Evolutionary conservation across 305 asterid genomes (phyloP).

Genomic region (Rubia peregrina): DNA sequence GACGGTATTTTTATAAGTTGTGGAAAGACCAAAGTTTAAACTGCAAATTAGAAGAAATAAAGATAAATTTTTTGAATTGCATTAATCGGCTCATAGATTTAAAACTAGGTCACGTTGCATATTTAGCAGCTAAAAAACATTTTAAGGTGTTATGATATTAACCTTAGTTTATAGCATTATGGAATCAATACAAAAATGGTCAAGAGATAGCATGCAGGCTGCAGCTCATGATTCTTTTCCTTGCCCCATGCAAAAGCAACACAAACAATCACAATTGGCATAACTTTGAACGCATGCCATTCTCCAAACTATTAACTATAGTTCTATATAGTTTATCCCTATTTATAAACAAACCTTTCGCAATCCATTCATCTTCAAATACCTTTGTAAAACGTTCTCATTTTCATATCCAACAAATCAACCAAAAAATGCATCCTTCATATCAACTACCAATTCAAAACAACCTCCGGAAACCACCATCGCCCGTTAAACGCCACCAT

Average conservation of each 20-base stretch:
- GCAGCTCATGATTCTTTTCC: constrained; percentile 11
- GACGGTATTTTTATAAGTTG: no score
- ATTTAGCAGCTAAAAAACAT: no score
- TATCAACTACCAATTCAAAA: constrained; percentile 28
- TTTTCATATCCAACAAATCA: neutral
- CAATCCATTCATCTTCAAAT: neutral
- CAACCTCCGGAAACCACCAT: constrained; percentile 8
- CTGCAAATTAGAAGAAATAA: no score
- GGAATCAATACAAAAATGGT: neutral
- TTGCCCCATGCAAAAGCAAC: constrained; percentile 12
- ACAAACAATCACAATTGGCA: neutral
- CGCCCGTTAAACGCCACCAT: constrained; percentile 49
- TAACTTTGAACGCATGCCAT: constrained; percentile 7
- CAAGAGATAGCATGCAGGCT: neutral
- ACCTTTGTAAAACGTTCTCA: neutral
- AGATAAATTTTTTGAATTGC: no score
- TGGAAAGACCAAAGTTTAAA: no score
- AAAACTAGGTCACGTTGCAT: no score
- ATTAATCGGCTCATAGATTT: no score
- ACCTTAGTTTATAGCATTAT: no score
- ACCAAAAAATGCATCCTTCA: constrained; percentile 27
- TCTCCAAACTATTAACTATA: neutral
- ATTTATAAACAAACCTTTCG: constrained; percentile 1
- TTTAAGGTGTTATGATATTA: no score
- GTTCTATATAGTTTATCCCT: neutral